These are phyloP conservation scores for Basipetospora sp. DNA, from an alignment of 2,329 filamentous ascomycete species.

Conservation along the genomic window DNA sequence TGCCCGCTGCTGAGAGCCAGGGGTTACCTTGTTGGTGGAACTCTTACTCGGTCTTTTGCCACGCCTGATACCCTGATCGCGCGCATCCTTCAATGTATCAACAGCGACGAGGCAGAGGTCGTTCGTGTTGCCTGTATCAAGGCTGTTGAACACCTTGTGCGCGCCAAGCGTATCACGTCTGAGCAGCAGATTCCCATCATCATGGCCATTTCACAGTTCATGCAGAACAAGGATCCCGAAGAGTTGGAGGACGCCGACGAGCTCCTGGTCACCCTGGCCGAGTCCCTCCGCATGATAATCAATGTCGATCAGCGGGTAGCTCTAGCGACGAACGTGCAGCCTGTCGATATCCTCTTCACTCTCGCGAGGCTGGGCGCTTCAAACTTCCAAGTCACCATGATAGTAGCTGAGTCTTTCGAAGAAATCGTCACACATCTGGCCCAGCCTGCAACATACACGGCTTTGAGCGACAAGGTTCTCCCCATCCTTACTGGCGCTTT, in stretches of 20 bases:
- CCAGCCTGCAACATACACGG: slow-evolving; percentile 54
- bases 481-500: slow-evolving; percentile 81
- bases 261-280: slow-evolving; percentile 75
- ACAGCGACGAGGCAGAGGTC: slow-evolving; percentile 63
- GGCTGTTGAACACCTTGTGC: slow-evolving; percentile 56
- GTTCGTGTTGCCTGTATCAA: slow-evolving; percentile 88
- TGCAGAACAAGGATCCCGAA: slow-evolving; percentile 63
- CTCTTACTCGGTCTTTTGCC: slow-evolving; percentile 54
- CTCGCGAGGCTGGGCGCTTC: slow-evolving; percentile 75
- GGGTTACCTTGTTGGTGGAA: slow-evolving; percentile 74
- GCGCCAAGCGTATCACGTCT: slow-evolving; percentile 32
- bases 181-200: slow-evolving; percentile 48
- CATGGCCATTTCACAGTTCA: slow-evolving; percentile 54
- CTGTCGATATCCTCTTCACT: slow-evolving; percentile 72
- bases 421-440: slow-evolving; percentile 61
- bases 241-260: slow-evolving; percentile 85
- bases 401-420: slow-evolving; percentile 84
- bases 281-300: slow-evolving; percentile 72
- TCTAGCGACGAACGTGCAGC: slow-evolving; percentile 55
- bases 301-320: slow-evolving; percentile 62
- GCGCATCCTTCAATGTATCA: slow-evolving; percentile 60
- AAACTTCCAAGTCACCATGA: slow-evolving; percentile 80
- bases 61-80: slow-evolving; percentile 54
- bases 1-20: slow-evolving; percentile 70
- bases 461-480: slow-evolving; percentile 70